Conservation (phyloP, 306 rosid genomes). For the Pachyrhizus erosus region DNA sequence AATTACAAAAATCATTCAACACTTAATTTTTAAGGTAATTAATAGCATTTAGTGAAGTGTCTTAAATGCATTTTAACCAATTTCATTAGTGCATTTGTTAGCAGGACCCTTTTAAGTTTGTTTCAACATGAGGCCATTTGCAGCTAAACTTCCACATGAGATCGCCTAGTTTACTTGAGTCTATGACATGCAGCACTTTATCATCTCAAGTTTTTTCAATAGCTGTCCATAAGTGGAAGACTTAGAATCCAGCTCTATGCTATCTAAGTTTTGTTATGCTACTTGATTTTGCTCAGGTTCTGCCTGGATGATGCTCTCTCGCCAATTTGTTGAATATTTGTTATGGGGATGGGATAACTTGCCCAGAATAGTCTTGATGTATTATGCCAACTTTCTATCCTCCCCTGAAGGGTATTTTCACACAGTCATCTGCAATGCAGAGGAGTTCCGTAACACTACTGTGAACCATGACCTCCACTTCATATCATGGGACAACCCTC, state of each 20-base stretch:
- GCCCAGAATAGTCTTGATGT: conserved; percentile 63
- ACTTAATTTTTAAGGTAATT: neutral
- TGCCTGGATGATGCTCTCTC: conserved; percentile 69
- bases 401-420: conserved; percentile 68
- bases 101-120: neutral
- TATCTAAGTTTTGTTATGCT: conserved; percentile 24
- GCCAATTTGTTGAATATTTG: conserved; percentile 53
- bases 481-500: conserved; percentile 68
- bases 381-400: conserved; percentile 60
- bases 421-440: conserved; percentile 65
- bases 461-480: conserved; percentile 64
- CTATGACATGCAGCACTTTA: neutral
- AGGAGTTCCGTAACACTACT: conserved; percentile 61
- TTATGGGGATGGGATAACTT: conserved; percentile 72
- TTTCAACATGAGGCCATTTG: neutral
- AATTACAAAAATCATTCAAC: neutral
- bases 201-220: neutral
- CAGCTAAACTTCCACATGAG: neutral
- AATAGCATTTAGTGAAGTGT: neutral
- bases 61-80: neutral
- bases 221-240: neutral
- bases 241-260: conserved; percentile 8
- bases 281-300: conserved; percentile 53
- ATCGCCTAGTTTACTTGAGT: conserved; percentile 8
- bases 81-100: neutral